These are phyloP conservation scores for Peniophora sp. DNA, from an alignment of 1,284 basidiomycete genomes.

Conservation along the genomic window DNA sequence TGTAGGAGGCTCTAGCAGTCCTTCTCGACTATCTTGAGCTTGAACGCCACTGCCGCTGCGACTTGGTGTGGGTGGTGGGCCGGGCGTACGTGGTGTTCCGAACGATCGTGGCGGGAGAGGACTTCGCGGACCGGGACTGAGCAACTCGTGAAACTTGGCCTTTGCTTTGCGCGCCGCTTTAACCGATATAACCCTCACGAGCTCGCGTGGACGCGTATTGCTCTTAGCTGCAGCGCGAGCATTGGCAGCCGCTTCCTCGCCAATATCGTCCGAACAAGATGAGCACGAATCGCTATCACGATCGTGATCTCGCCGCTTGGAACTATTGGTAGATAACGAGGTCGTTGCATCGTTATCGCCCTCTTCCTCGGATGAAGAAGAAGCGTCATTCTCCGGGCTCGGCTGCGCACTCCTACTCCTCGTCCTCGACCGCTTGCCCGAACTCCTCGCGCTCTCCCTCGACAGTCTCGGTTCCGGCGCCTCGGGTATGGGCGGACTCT, in stretches of 20 bases:
- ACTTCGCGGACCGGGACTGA: slow-evolving; percentile 29
- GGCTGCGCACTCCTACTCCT: slow-evolving; percentile 3
- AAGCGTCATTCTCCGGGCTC: slow-evolving; percentile 22
- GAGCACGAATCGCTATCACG: slow-evolving; percentile 39
- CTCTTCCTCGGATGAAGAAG: slow-evolving; percentile 22
- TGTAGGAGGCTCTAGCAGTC: no score
- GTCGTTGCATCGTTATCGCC: slow-evolving; percentile 42
- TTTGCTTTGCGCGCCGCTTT: slow-evolving; percentile 51
- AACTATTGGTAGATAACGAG: slow-evolving; percentile 48
- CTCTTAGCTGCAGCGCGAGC: background rate
- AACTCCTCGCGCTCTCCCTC: slow-evolving; percentile 21
- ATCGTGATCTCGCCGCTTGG: slow-evolving; percentile 29
- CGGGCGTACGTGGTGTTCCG: slow-evolving; percentile 1
- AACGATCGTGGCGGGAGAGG: slow-evolving; percentile 9
- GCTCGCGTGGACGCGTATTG: slow-evolving; percentile 11
- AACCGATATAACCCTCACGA: slow-evolving; percentile 12
- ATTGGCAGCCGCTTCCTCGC: background rate
- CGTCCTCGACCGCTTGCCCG: slow-evolving; percentile 16
- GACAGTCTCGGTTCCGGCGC: slow-evolving; percentile 21
- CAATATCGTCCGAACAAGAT: slow-evolving; percentile 4
- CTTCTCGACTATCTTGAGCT: no score
- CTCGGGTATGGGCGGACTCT: slow-evolving; percentile 28
- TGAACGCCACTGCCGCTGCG: background rate
- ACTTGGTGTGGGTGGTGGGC: background rate
- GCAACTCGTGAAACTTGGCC: slow-evolving; percentile 45